These are phyloP conservation scores for Castanospermum australe DNA, from an alignment of 306 rosid species.

Conservation along the genomic window DNA sequence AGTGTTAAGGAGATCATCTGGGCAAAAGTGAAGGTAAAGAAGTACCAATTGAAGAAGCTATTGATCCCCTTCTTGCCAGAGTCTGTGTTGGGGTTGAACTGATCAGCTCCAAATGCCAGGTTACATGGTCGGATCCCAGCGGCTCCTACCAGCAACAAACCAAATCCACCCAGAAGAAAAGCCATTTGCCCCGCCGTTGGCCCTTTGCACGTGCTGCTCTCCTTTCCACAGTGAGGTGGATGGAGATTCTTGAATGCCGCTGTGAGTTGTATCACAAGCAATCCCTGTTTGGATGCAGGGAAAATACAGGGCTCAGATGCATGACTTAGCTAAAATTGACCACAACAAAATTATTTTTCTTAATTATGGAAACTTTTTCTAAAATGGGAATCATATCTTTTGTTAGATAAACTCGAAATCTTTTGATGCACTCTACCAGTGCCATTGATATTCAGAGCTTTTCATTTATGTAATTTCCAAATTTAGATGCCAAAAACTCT, in stretches of 20 bases:
- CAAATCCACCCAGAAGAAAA: slow-evolving; percentile 58
- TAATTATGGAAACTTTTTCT: not conserved
- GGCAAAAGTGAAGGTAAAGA: slow-evolving; percentile 72
- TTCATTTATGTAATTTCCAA: no score
- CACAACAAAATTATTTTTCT: not conserved
- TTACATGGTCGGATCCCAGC: slow-evolving; percentile 87
- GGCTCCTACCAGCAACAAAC: slow-evolving; percentile 62
- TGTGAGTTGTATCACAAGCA: slow-evolving; percentile 69
- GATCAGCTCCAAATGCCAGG: slow-evolving; percentile 91
- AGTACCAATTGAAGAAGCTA: slow-evolving; percentile 94
- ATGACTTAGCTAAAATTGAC: not conserved
- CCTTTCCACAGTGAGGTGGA: slow-evolving; percentile 61
- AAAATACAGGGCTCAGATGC: not conserved
- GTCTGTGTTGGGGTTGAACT: slow-evolving; percentile 74
- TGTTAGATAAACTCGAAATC: not conserved
- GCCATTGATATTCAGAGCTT: no score
- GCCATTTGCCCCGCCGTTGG: slow-evolving; percentile 70
- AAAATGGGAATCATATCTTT: not conserved
- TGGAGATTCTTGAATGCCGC: slow-evolving; percentile 68
- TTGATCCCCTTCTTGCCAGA: slow-evolving; percentile 76
- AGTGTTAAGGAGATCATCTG: slow-evolving; percentile 62
- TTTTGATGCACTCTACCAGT: no score
- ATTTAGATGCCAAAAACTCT: no score
- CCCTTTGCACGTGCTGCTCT: slow-evolving; percentile 50
- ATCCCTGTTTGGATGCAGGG: slow-evolving; percentile 53